Percentiles rank a stretch among this genome's conserved stretches.
Conservation (phyloP, 108 stramenopile genomes). For the Skeletonema potamos region DNA sequence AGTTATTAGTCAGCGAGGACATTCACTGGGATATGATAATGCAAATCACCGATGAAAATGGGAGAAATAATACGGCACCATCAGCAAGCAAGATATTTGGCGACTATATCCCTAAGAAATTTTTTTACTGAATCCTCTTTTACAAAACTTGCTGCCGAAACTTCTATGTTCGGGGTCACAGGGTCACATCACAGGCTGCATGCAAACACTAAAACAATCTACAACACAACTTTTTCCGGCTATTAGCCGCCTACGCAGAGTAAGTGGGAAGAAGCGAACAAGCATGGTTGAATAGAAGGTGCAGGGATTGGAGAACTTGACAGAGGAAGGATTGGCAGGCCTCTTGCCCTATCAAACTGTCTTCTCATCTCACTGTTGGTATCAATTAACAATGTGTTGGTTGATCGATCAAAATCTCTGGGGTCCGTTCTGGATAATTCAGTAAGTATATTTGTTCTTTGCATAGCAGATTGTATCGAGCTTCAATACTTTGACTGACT, state of each 20-base stretch:
- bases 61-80: too few species aligned
- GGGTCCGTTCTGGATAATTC: constrained; percentile 61
- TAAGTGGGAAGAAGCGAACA: too few species aligned
- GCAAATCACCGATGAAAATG: too few species aligned
- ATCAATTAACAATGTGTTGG: constrained; percentile 53
- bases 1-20: too few species aligned
- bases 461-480: neutral
- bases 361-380: constrained; percentile 80
- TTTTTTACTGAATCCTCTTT: neutral
- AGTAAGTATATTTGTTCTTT: neutral
- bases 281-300: too few species aligned
- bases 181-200: too few species aligned
- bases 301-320: constrained; percentile 57
- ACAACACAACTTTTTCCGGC: too few species aligned
- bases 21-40: too few species aligned
- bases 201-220: too few species aligned
- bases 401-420: constrained; percentile 60
- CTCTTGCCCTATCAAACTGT: constrained; percentile 56
- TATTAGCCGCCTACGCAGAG: neutral
- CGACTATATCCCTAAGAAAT: too few species aligned
- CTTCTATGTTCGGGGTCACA: too few species aligned
- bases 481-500: neutral
- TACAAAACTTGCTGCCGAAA: neutral
- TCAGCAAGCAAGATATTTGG: too few species aligned
- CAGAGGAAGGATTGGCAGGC: constrained; percentile 55